Percentiles rank a stretch among this genome's conserved stretches.
Conservation (phyloP, 306 rosid species). For the Cucumis cinereus region DNA sequence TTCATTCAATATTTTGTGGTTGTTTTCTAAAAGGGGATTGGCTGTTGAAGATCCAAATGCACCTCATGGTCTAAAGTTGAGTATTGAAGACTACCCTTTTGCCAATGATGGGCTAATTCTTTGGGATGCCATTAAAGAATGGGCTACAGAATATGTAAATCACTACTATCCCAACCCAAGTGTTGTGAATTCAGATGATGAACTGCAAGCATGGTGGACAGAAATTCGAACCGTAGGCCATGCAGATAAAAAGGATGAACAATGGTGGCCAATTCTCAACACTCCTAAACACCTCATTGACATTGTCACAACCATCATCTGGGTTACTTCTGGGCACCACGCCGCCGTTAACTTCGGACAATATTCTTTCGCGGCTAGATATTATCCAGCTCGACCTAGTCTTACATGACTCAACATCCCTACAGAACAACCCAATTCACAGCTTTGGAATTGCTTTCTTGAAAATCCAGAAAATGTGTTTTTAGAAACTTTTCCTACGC, state of each 20-base stretch:
- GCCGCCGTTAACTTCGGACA: slow-evolving; percentile 57
- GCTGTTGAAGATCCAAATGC: background rate
- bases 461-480: slow-evolving; percentile 39
- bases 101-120: background rate
- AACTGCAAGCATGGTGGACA: background rate
- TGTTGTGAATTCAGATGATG: background rate
- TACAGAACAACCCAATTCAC: slow-evolving; percentile 35
- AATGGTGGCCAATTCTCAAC: background rate
- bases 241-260: background rate
- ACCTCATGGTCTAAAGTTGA: background rate
- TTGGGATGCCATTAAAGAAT: background rate
- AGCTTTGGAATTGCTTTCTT: slow-evolving; percentile 26
- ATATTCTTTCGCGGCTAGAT: slow-evolving; percentile 37
- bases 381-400: slow-evolving; percentile 52
- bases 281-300: background rate
- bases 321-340: background rate
- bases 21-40: background rate
- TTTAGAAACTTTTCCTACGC: background rate
- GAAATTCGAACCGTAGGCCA: background rate
- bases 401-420: slow-evolving; percentile 26
- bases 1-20: too few relatives aligned
- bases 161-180: background rate
- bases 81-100: background rate
- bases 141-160: background rate
- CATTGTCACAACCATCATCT: background rate